A percentile compares a stretch with the other conserved stretches of the same genome.
Evolutionary conservation across 345 rosid genomes (phyloP).

Genomic region (Populus alba): DNA sequence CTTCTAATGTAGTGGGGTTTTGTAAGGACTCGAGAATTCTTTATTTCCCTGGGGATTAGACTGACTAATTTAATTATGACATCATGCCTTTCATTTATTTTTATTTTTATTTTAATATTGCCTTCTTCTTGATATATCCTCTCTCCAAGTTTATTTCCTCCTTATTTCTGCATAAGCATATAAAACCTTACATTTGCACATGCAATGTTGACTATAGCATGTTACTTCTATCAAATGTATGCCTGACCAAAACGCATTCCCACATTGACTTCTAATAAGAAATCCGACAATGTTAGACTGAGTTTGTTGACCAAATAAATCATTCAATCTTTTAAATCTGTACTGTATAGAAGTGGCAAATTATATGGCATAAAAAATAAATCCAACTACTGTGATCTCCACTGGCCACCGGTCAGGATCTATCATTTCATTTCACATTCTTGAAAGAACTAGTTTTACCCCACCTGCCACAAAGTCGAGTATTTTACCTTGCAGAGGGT

Average conservation of each 20-base stretch:
- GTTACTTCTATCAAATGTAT: slow-evolving; percentile 59
- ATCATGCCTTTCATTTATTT: slow-evolving; percentile 10
- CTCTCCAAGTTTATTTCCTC: slow-evolving; percentile 11
- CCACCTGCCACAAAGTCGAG: slow-evolving; percentile 44
- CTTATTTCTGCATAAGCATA: slow-evolving; percentile 4
- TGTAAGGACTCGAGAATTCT: slow-evolving; percentile 8
- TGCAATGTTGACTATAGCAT: slow-evolving; percentile 63
- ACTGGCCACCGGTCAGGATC: slow-evolving; percentile 39
- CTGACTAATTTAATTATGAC: neutral
- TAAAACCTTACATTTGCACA: slow-evolving; percentile 42
- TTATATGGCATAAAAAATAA: slow-evolving; percentile 23
- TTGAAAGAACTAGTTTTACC: slow-evolving; percentile 31
- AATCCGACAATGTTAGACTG: slow-evolving; percentile 28
- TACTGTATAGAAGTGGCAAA: slow-evolving; percentile 10
- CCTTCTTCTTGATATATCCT: slow-evolving; percentile 2
- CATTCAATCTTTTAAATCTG: slow-evolving; percentile 15
- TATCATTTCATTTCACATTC: slow-evolving; percentile 39
- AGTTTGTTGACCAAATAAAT: slow-evolving; percentile 52
- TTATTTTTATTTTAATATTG: slow-evolving; percentile 7
- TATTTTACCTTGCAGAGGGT: slow-evolving; percentile 1
- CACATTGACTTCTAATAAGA: slow-evolving; percentile 45
- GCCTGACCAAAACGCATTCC: slow-evolving; percentile 40
- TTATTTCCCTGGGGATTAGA: slow-evolving; percentile 5
- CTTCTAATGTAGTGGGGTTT: neutral
- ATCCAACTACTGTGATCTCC: slow-evolving; percentile 26